Percentiles rank a stretch among this genome's conserved stretches.
phyloP scores from a whole-genome alignment of 2,329 filamentous ascomycete genomes.

The Ophiostoma montium region DNA sequence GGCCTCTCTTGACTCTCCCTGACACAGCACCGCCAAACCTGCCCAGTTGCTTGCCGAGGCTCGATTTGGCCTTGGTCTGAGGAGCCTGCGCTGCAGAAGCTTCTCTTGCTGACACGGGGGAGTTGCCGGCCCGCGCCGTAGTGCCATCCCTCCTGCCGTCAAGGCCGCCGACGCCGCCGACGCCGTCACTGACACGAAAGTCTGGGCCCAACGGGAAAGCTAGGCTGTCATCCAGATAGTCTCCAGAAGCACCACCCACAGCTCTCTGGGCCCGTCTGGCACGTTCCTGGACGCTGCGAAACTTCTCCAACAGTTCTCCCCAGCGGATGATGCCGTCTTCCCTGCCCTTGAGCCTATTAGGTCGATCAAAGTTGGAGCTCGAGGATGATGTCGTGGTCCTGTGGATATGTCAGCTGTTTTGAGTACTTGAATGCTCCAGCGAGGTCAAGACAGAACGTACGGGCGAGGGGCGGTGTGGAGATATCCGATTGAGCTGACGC shows the following conservation, averaged over 20 bases:
- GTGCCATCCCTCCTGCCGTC: conserved; percentile 29
- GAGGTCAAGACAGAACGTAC: conserved; percentile 39
- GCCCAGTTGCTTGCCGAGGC: conserved; percentile 54
- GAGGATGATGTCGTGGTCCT: conserved; percentile 33
- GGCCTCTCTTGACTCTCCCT: conserved; percentile 43
- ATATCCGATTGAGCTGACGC: conserved; percentile 92
- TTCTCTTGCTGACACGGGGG: conserved; percentile 27
- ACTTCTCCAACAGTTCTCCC: conserved; percentile 88
- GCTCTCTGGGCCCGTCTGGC: conserved; percentile 57
- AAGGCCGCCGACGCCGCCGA: conserved; percentile 21
- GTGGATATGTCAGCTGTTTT: background rate
- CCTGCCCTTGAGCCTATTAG: conserved; percentile 65
- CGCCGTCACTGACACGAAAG: conserved; percentile 27
- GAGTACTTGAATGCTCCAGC: background rate
- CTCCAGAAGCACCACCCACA: conserved; percentile 31
- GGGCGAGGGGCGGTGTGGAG: conserved; percentile 67
- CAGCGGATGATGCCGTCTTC: conserved; percentile 80
- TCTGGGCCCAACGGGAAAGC: conserved; percentile 24
- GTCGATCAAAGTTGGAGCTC: conserved; percentile 50
- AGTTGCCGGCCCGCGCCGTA: conserved; percentile 20
- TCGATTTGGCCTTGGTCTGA: conserved; percentile 43
- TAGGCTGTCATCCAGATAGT: conserved; percentile 28
- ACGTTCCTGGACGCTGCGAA: conserved; percentile 78
- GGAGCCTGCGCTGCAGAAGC: conserved; percentile 27
- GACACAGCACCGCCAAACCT: conserved; percentile 57